These are phyloP conservation scores for Cercospora sp. DNA, from an alignment of 2,329 filamentous ascomycete species.

Conservation along the genomic window DNA sequence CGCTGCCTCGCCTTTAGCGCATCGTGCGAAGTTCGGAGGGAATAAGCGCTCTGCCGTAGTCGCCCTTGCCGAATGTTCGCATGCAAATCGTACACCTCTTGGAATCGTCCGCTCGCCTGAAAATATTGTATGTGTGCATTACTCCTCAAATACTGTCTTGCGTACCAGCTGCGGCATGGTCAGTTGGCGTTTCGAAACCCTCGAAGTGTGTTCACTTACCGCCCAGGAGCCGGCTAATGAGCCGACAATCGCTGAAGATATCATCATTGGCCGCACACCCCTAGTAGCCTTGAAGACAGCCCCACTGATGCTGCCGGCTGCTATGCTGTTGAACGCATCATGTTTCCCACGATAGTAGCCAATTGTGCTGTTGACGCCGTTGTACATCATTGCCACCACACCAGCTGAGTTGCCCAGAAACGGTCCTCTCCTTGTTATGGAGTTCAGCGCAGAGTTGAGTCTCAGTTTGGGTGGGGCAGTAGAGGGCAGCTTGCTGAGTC, in stretches of 20 bases:
- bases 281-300: constrained; percentile 96
- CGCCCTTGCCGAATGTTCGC: constrained; percentile 5
- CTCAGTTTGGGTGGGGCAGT: constrained; percentile 86
- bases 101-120: constrained; percentile 5
- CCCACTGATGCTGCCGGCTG: constrained; percentile 82
- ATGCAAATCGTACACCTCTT: constrained; percentile 6
- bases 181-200: constrained; percentile 1
- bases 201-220: constrained; percentile 59
- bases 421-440: constrained; percentile 85
- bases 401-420: constrained; percentile 96
- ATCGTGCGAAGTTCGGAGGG: neutral
- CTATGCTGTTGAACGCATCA: constrained; percentile 84
- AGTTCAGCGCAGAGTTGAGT: constrained; percentile 92
- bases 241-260: constrained; percentile 87
- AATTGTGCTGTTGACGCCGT: constrained; percentile 82
- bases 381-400: constrained; percentile 94
- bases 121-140: constrained; percentile 2
- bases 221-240: constrained; percentile 84
- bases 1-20: neutral
- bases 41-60: constrained; percentile 13
- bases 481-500: constrained; percentile 67
- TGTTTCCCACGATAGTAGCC: constrained; percentile 80
- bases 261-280: constrained; percentile 87
- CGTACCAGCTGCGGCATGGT: constrained; percentile 25
- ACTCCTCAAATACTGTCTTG: constrained; percentile 29